A percentile compares a stretch with the other conserved stretches of the same genome.
These are phyloP conservation scores for Pleurotus salmoneostramineus DNA, from an alignment of 768 basidiomycete genomes.

Conservation along the genomic window DNA sequence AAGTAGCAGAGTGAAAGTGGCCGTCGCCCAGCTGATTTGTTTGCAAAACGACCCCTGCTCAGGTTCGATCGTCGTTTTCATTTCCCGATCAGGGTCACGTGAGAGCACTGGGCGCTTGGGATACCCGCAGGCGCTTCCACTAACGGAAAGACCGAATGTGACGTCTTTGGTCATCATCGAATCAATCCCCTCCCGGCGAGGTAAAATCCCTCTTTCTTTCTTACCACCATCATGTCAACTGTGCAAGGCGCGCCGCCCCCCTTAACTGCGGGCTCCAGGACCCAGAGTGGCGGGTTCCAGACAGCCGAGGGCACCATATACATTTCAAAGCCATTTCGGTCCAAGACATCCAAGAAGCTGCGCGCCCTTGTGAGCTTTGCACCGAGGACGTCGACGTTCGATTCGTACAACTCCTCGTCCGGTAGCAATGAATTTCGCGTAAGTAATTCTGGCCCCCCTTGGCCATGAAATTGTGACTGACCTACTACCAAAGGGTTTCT, in stretches of 20 bases:
- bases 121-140: background rate
- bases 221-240: background rate
- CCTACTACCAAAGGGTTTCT: conserved; percentile 67
- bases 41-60: background rate
- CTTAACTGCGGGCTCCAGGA: conserved; percentile 17
- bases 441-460: conserved; percentile 14
- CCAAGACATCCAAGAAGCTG: conserved; percentile 69
- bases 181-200: background rate
- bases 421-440: conserved; percentile 85
- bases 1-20: background rate
- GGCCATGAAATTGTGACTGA: background rate
- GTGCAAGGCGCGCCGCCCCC: background rate
- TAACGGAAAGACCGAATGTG: background rate
- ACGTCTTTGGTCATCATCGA: background rate
- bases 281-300: conserved; percentile 40
- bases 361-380: conserved; percentile 83
- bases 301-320: conserved; percentile 66
- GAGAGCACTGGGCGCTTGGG: no score
- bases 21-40: background rate
- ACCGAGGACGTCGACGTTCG: conserved; percentile 82
- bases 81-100: no score
- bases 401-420: conserved; percentile 71
- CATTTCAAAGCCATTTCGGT: conserved; percentile 73
- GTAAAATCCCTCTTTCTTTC: background rate
- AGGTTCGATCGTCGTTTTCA: conserved; percentile 2